phyloP scores from a whole-genome alignment of 1,284 basidiomycete genomes.

The Filobasidium uniguttulatum region DNA sequence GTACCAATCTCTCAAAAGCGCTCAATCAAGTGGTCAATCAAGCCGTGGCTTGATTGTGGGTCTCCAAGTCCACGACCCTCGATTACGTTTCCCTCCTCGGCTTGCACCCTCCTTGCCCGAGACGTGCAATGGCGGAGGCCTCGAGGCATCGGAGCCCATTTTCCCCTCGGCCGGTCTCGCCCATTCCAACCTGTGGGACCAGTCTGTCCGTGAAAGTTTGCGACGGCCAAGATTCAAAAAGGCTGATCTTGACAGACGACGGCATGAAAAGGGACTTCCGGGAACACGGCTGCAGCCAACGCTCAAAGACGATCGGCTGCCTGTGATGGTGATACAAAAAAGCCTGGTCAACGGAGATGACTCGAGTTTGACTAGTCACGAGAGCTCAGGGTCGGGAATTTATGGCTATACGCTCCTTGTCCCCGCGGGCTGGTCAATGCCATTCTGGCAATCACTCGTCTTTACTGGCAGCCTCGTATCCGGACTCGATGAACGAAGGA shows the following conservation, averaged over 20 bases:
- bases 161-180: conserved; percentile 49
- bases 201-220: conserved; percentile 42
- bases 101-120: too few species aligned
- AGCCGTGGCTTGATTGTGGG: conserved; percentile 57
- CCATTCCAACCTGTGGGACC: conserved; percentile 57
- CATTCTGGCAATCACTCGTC: conserved; percentile 65
- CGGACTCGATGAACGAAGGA: conserved; percentile 61
- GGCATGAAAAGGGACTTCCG: conserved; percentile 59
- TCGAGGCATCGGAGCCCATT: conserved; percentile 46
- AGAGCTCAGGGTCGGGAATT: conserved; percentile 35
- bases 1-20: too few species aligned
- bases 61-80: conserved; percentile 61
- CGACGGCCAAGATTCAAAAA: conserved; percentile 60
- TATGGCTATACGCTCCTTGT: conserved; percentile 75
- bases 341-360: conserved; percentile 39
- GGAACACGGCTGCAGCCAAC: conserved; percentile 53
- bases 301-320: conserved; percentile 63
- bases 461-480: conserved; percentile 66
- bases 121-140: neutral
- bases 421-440: conserved; percentile 74
- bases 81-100: too few species aligned
- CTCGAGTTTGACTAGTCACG: neutral
- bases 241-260: conserved; percentile 64
- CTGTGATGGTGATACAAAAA: conserved; percentile 66
- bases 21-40: conserved; percentile 45